Evolutionary conservation across 202 grass and related monocot species (phyloP), one percentile per base, ranked within the genome.

Genomic region (Carex sylvatica): DNA sequence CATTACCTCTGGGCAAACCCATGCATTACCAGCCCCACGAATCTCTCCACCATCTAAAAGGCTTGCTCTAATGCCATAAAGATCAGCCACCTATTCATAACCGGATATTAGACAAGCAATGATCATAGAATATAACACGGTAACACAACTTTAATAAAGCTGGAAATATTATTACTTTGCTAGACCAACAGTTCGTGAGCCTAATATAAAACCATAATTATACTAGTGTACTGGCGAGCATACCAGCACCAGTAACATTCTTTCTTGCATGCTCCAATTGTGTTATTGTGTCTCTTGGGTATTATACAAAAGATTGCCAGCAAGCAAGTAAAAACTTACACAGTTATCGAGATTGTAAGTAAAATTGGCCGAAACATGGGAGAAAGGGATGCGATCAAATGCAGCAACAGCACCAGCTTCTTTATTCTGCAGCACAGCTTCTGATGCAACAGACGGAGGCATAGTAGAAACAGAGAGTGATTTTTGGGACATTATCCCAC

Each of bases 51-150:
- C 95, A 86, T 95, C 92, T 83, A 98, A 89, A 74, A 98, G 91
- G 84, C 91, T 91, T 86, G 92, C 92, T 90, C 95, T 93, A 65
- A 98, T 98, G 78, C 95, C 95, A 92, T 98, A 98, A 23, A 98
- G 87, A 79, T 98, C 95, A 78, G 88, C 95, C 76, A 98, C 91
- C 95, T 98, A 82, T 36, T 74, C 38, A 63, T 83, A 58, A 82
- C 69, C 71, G 63, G 44, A 15, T 83, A 88, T 61, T 78, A 82
- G 18, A n/a, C 28, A 74, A 59, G 55, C 74, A 60, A 55, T 42
- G 47, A 54, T 9, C 23, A 54, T 74, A 16, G 13, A 30, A 31
- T 75, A 20, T 55, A 55, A 16, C 11, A 44, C 5, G 18, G 22
- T 33, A 52, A 46, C 15, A 20, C 0, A 66, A 28, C 44, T 67